Conservation (phyloP, 192 early-diverging fungal genomes). For the Rhizophagus sp. region DNA sequence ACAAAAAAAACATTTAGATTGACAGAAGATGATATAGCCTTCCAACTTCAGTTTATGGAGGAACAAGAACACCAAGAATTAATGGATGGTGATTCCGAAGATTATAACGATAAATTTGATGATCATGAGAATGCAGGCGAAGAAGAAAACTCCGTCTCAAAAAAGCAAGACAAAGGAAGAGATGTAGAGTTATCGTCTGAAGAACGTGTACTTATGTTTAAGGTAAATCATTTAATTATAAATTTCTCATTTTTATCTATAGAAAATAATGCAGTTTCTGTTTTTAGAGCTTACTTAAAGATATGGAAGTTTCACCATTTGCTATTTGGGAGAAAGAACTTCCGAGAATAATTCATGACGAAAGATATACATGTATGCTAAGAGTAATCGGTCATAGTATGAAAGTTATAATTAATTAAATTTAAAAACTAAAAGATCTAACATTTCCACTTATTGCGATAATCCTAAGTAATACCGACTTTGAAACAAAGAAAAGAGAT, state of each 20-base stretch:
- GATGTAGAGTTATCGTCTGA: slow-evolving; percentile 37
- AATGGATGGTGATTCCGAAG: slow-evolving; percentile 36
- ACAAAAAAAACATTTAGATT: slow-evolving; percentile 41
- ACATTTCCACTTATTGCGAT: slow-evolving; percentile 12
- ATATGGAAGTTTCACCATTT: slow-evolving; percentile 73
- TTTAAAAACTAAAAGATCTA: neutral
- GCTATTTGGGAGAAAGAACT: slow-evolving; percentile 74
- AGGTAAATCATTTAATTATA: slow-evolving; percentile 27
- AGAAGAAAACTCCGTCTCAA: slow-evolving; percentile 23
- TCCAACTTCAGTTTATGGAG: slow-evolving; percentile 59
- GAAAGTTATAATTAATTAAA: neutral
- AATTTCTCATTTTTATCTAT: neutral
- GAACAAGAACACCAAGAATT: slow-evolving; percentile 33
- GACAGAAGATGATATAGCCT: slow-evolving; percentile 64
- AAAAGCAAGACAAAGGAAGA: slow-evolving; percentile 32
- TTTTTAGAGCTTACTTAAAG: slow-evolving; percentile 57
- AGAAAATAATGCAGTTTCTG: neutral
- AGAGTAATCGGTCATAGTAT: neutral
- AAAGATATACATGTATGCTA: slow-evolving; percentile 54
- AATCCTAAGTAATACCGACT: slow-evolving; percentile 39
- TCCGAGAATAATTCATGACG: slow-evolving; percentile 63
- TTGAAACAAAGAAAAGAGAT: slow-evolving; percentile 60
- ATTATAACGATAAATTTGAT: slow-evolving; percentile 24
- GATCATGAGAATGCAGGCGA: neutral
- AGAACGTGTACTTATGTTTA: slow-evolving; percentile 42